Evolutionary conservation across 169 alveolate species (phyloP), one percentile per base, ranked within the genome.

Genomic region (Plasmodium sp.): DNA sequence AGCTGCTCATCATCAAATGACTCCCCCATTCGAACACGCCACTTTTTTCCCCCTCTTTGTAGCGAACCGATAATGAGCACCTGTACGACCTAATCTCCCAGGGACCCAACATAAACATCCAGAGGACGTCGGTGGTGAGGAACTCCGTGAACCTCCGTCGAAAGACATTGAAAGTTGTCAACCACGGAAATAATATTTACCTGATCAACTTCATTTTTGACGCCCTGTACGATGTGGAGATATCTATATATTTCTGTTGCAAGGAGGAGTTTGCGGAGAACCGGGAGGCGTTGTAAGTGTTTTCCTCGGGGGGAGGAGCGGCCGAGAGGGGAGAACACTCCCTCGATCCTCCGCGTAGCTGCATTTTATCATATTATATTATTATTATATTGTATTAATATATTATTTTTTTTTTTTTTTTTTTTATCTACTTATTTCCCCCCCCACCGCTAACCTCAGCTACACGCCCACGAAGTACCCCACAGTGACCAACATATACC

Each of bases 81-180:
- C n/a, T 86, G 31, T 79, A 54, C 45, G 83, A 86, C 10, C 7
- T 86, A 79, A 77, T 79, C 51, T n/a, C 81, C n/a, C 94, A 86
- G 56, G 94, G 88, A 86, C 94, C 94, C 31, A 86, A 86, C 48
- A 86, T 86, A 51, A 86, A 86, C 58, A 79, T 86, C 34, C 94
- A 86, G 34, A 86, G 51, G 51, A 86, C 88, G 6, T 86, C 94
- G 16, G 94, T 74, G n/a, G 94, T 86, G 41, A 45, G 94, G 81
- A 86, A 86, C 62, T 51, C 81, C 16, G 71, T 86, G 31, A 86
- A 86, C 48, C 81, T 86, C 22, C 85, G 94, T 2, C 79, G 88
- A 56, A 86, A 79, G 18, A 77, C 94, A 54, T 77, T 86, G 45
- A 48, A 43, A 77, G 34, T 86, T 51, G 56, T 86, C 16, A 75